A percentile compares a stretch with the other conserved stretches of the same genome.
Conservation (phyloP, 768 basidiomycete genomes). For the Boletus rubescentipes region DNA sequence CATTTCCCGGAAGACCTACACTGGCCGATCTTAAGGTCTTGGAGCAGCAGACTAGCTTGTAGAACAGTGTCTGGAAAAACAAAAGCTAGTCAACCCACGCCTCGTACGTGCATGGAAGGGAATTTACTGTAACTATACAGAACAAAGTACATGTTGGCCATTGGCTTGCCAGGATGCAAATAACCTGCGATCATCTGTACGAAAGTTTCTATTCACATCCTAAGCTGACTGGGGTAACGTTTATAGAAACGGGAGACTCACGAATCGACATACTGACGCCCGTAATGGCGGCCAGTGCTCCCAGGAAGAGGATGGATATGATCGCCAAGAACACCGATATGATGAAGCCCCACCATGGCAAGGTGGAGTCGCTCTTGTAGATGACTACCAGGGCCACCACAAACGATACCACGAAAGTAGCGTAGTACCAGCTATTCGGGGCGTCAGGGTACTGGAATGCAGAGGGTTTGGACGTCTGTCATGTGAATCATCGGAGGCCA, state of each 20-base stretch:
- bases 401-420: slow-evolving; percentile 32
- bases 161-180: slow-evolving; percentile 37
- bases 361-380: slow-evolving; percentile 51
- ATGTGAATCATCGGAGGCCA: slow-evolving; percentile 14
- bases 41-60: slow-evolving; percentile 50
- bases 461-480: not conserved
- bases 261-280: slow-evolving; percentile 24
- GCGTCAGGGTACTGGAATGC: slow-evolving; percentile 33
- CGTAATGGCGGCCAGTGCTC: slow-evolving; percentile 53
- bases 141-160: slow-evolving; percentile 45
- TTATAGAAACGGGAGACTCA: slow-evolving; percentile 8
- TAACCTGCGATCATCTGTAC: slow-evolving; percentile 39
- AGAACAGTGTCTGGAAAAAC: slow-evolving; percentile 43
- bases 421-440: slow-evolving; percentile 35
- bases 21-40: slow-evolving; percentile 51
- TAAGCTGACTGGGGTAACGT: not conserved
- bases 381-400: slow-evolving; percentile 53
- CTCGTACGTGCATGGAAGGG: not conserved
- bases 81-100: slow-evolving; percentile 41
- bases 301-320: slow-evolving; percentile 51
- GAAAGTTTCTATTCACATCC: slow-evolving; percentile 21
- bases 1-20: slow-evolving; percentile 7
- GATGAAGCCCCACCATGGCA: slow-evolving; percentile 61
- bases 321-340: slow-evolving; percentile 52
- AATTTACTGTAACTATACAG: slow-evolving; percentile 47